A percentile compares a stretch with the other conserved stretches of the same genome.
Evolutionary conservation across 306 rosid genomes (phyloP).

Genomic region (Lablab purpureus): DNA sequence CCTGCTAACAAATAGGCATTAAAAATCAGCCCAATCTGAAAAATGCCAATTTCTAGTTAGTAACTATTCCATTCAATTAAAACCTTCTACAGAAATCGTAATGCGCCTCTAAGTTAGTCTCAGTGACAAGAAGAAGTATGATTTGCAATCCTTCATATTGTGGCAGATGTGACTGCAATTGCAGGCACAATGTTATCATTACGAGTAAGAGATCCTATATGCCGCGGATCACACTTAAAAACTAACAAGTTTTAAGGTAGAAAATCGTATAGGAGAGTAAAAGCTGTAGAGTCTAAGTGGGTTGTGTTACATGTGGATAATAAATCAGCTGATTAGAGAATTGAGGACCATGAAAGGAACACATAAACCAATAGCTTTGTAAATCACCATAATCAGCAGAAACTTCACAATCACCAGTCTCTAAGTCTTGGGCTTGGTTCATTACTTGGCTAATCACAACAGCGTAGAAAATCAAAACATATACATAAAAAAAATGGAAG

Average conservation of each 20-base stretch:
- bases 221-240: too few relatives aligned
- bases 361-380: neutral
- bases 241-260: neutral
- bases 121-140: neutral
- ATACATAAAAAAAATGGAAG: neutral
- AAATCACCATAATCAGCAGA: conserved; percentile 10
- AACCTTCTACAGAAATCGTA: neutral
- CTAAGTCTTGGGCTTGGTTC: neutral
- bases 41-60: neutral
- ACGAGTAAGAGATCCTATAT: too few relatives aligned
- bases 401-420: neutral
- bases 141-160: too few relatives aligned
- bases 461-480: neutral
- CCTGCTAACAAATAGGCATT: conserved; percentile 1
- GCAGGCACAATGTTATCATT: too few relatives aligned
- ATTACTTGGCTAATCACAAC: neutral
- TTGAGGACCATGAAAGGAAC: neutral
- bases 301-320: neutral
- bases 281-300: neutral
- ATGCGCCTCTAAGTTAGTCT: conserved; percentile 11
- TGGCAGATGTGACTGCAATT: too few relatives aligned
- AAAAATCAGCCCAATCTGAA: conserved; percentile 1
- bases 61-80: neutral
- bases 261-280: neutral
- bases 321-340: neutral